A percentile compares a stretch with the other conserved stretches of the same genome.
phyloP scores from a whole-genome alignment of 768 basidiomycete genomes.

The Lepiota brunneoincarnata region DNA sequence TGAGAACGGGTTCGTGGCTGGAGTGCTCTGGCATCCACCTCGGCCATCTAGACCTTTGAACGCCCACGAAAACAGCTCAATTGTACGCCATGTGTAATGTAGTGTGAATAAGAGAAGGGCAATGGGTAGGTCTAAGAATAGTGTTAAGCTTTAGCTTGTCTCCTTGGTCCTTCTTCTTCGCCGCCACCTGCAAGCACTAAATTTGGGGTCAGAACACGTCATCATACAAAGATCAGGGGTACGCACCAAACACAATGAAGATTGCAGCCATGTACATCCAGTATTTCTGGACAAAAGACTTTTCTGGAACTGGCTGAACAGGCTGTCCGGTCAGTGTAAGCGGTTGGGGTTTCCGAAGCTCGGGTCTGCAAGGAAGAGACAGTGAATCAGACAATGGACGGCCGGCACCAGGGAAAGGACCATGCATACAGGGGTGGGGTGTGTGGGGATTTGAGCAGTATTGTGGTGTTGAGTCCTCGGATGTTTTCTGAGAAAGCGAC shows the following conservation, averaged over 20 bases:
- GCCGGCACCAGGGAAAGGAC: neutral
- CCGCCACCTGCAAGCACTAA: constrained; percentile 31
- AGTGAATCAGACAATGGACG: neutral
- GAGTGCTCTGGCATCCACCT: neutral
- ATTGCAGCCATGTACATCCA: constrained; percentile 78
- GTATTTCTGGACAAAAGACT: constrained; percentile 84
- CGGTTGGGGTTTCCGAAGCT: constrained; percentile 64
- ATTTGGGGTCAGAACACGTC: neutral
- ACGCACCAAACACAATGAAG: constrained; percentile 58
- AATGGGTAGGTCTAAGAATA: neutral
- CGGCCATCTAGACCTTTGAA: neutral
- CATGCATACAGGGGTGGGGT: constrained; percentile 56
- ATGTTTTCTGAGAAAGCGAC: constrained; percentile 19
- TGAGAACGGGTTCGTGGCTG: neutral
- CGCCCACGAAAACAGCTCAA: neutral
- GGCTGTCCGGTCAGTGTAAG: constrained; percentile 66
- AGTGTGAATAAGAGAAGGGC: neutral
- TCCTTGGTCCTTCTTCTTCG: constrained; percentile 28
- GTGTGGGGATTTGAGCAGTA: constrained; percentile 40
- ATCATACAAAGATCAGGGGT: neutral
- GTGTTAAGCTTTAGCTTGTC: constrained; percentile 7
- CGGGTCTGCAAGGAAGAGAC: constrained; percentile 45
- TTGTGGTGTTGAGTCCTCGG: constrained; percentile 47
- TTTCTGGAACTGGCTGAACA: constrained; percentile 59
- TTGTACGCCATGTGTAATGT: neutral